phyloP scores from a whole-genome alignment of 2,329 filamentous ascomycete species.

The Paraphaeosphaeria minitans region DNA sequence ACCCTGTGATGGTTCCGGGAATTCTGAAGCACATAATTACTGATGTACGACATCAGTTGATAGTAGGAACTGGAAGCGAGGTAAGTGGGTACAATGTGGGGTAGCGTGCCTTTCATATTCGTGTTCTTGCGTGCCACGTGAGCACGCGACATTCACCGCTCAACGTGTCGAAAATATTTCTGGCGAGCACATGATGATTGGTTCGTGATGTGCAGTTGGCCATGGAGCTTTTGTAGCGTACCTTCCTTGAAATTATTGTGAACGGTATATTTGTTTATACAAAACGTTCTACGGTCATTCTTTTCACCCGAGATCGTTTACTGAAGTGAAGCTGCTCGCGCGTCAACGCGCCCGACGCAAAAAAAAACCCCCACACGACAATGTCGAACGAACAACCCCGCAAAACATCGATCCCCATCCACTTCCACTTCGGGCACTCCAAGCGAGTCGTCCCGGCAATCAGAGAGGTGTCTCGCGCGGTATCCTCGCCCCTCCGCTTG shows the following conservation, averaged over 20 bases:
- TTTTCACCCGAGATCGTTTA: background rate
- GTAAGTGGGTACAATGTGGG: background rate
- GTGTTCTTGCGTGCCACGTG: background rate
- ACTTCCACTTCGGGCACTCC: conserved; percentile 3
- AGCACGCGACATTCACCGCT: background rate
- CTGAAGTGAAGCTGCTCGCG: background rate
- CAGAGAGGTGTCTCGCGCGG: background rate
- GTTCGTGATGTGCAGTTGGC: no score
- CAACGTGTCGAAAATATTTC: background rate
- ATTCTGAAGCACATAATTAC: no score
- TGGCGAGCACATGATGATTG: background rate
- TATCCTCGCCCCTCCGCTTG: background rate
- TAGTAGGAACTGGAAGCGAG: no score
- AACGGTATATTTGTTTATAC: background rate
- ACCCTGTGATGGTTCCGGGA: no score
- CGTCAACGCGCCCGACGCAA: background rate
- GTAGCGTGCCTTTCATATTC: background rate
- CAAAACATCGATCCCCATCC: conserved; percentile 6
- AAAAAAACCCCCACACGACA: background rate
- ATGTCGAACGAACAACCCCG: background rate
- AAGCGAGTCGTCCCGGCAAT: background rate
- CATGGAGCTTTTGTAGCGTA: background rate
- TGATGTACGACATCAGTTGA: no score
- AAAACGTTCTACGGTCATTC: background rate
- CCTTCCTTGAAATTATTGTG: background rate